Evolutionary conservation across 768 basidiomycete genomes (phyloP), one percentile per base, ranked within the genome.

Genomic region (Collybiopsis confluens): DNA sequence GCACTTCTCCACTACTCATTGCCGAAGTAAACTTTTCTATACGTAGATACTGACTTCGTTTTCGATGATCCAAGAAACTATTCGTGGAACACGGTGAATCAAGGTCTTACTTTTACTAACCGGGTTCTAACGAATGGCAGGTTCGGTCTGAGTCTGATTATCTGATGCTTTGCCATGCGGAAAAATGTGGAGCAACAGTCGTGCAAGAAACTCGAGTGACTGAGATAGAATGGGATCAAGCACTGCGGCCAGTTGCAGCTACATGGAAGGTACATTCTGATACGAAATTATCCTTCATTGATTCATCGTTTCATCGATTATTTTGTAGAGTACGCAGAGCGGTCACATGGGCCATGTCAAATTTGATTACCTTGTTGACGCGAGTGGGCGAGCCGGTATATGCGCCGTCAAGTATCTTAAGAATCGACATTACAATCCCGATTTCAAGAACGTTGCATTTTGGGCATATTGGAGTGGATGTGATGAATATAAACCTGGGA

Each of bases 391-490:
- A 1, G 67, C 70, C 0, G 85, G 85, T 1, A 59, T 87, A 55
- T 70, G 87, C 65, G 81, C 80, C 2, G 78, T 75, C 15, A 78
- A 76, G 45, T 83, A 85, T 57, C 67, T 85, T 28, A 73, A 75
- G 49, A 82, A 83, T 56, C 70, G 85, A 16, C 70, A 68, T 26
- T 78, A 78, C 64, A 83, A 78, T 28, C 68, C 75, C 37, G 70
- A 72, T 1, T 61, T 87, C 42, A 73, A 70, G 55, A 86, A 85
- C 55, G 71, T 85, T 15, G 86, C 86, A 1, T 67, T 76, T n/a
- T 87, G 86, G 85, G 83, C 81, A 2, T 87, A 87, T 58, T 87
- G 83, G 83, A 70, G 60, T 24, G 78, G 73, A 2, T 70, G 72
- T 4, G 70, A 68, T 1, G 71, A 65, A 48, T 86, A 80, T 56